A percentile compares a stretch with the other conserved stretches of the same genome.
These are phyloP conservation scores for Cytospora paraplurivora DNA, from an alignment of 2,329 filamentous ascomycete species.

Conservation along the genomic window DNA sequence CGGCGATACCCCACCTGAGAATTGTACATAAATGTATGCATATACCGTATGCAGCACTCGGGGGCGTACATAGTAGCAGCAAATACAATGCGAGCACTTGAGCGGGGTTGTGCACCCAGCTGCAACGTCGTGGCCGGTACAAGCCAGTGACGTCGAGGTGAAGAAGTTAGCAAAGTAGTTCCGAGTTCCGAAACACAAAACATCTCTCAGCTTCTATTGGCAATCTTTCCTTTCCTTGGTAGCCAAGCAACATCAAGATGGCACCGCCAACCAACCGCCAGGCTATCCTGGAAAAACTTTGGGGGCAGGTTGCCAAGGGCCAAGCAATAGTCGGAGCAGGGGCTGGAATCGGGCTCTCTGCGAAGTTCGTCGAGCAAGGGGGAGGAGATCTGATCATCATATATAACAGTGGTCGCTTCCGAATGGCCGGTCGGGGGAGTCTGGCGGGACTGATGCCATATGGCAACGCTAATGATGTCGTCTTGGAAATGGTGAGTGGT, in stretches of 20 bases:
- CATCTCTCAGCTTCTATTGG: background rate
- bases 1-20: background rate
- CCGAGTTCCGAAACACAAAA: background rate
- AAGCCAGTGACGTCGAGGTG: slow-evolving; percentile 14
- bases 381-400: slow-evolving; percentile 71
- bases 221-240: background rate
- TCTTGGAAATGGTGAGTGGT: slow-evolving; percentile 63
- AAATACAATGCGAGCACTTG: background rate
- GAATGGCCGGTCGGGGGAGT: slow-evolving; percentile 72
- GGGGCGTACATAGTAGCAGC: background rate
- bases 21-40: background rate
- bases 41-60: background rate
- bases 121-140: background rate
- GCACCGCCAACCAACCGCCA: slow-evolving; percentile 57
- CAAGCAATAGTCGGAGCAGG: slow-evolving; percentile 68
- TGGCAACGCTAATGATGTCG: slow-evolving; percentile 69
- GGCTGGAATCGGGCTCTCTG: slow-evolving; percentile 69
- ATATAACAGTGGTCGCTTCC: slow-evolving; percentile 72
- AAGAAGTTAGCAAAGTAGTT: background rate
- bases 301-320: slow-evolving; percentile 54
- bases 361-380: slow-evolving; percentile 70
- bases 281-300: slow-evolving; percentile 58
- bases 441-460: slow-evolving; percentile 72
- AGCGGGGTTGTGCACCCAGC: background rate
- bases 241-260: slow-evolving; percentile 43